phyloP scores from a whole-genome alignment of 495 filamentous ascomycete species.

The Tuber umbilicatum region DNA sequence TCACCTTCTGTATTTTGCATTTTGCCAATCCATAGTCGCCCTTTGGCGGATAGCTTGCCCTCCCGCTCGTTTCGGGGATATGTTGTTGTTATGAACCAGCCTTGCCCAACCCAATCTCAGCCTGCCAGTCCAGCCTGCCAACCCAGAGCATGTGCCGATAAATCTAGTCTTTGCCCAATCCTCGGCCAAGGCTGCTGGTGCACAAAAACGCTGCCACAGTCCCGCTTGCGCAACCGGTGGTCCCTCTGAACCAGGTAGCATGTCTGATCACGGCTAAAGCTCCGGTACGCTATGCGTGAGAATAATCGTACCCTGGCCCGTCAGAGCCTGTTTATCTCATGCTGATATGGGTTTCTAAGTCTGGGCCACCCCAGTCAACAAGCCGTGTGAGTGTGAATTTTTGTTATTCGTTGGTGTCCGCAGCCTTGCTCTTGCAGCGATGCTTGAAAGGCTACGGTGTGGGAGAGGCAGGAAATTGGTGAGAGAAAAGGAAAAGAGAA shows the following conservation, averaged over 20 bases:
- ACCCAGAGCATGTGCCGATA: conserved; percentile 37
- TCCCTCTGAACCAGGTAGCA: conserved; percentile 42
- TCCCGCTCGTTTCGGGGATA: conserved; percentile 3
- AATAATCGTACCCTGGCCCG: conserved; percentile 41
- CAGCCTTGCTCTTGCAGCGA: background rate
- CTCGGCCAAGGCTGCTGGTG: conserved; percentile 37
- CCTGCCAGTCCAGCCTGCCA: conserved; percentile 6
- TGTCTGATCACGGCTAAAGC: conserved; percentile 43
- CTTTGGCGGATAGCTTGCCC: background rate
- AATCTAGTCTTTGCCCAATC: conserved; percentile 31
- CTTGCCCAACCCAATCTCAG: background rate
- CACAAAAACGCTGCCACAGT: conserved; percentile 41
- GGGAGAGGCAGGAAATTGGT: background rate
- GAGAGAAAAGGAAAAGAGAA: conserved; percentile 11
- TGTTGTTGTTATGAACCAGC: conserved; percentile 37
- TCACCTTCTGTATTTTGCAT: background rate
- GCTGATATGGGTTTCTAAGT: conserved; percentile 38
- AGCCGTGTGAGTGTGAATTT: conserved; percentile 28
- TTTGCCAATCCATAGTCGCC: background rate
- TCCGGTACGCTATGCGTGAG: conserved; percentile 42
- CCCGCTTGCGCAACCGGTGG: conserved; percentile 41
- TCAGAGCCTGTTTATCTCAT: conserved; percentile 40
- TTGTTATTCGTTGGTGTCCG: conserved; percentile 18
- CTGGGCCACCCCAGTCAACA: conserved; percentile 1
- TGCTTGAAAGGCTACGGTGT: conserved; percentile 10